A percentile compares a stretch with the other conserved stretches of the same genome.
These are phyloP conservation scores for Pyrenophora teres DNA, from an alignment of 2,329 filamentous ascomycete species.

Conservation along the genomic window DNA sequence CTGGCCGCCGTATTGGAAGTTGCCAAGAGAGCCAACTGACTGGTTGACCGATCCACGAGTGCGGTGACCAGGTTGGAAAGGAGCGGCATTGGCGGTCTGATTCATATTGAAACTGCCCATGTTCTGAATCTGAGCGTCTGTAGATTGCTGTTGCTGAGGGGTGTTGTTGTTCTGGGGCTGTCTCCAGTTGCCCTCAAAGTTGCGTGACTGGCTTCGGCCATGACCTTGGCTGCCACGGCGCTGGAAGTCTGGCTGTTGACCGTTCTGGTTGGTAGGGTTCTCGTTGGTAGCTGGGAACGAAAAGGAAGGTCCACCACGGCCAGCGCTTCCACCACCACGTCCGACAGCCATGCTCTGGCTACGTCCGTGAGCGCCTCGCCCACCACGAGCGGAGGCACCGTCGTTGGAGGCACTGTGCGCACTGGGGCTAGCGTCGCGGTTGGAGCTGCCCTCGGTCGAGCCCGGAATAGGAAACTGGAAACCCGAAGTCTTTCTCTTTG, in stretches of 20 bases:
- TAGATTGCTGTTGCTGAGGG: constrained; percentile 53
- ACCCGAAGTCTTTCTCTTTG: constrained; percentile 89
- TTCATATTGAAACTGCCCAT: constrained; percentile 71
- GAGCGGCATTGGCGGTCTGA: constrained; percentile 69
- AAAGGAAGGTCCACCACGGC: constrained; percentile 72
- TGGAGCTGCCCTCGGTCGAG: constrained; percentile 62
- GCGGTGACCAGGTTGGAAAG: constrained; percentile 92
- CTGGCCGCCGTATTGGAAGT: constrained; percentile 88
- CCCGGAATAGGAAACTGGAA: constrained; percentile 88
- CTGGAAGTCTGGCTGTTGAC: constrained; percentile 66
- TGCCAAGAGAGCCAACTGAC: constrained; percentile 80
- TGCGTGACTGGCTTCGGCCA: constrained; percentile 80
- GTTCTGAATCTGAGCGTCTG: constrained; percentile 52
- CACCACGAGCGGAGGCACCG: constrained; percentile 44
- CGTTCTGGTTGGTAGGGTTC: constrained; percentile 47
- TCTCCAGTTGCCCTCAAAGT: constrained; percentile 98
- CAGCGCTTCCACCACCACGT: constrained; percentile 66
- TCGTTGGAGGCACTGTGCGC: constrained; percentile 44
- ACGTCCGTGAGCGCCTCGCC: constrained; percentile 66
- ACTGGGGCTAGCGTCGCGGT: constrained; percentile 63
- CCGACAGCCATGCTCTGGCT: constrained; percentile 89
- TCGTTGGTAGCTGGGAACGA: constrained; percentile 67
- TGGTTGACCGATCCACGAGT: constrained; percentile 80
- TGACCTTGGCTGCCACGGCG: constrained; percentile 81
- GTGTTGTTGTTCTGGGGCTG: constrained; percentile 65